Percentiles rank a stretch among this genome's conserved stretches.
These are phyloP conservation scores for Ganoderma sp. DNA, from an alignment of 1,284 basidiomycete genomes.

Conservation along the genomic window DNA sequence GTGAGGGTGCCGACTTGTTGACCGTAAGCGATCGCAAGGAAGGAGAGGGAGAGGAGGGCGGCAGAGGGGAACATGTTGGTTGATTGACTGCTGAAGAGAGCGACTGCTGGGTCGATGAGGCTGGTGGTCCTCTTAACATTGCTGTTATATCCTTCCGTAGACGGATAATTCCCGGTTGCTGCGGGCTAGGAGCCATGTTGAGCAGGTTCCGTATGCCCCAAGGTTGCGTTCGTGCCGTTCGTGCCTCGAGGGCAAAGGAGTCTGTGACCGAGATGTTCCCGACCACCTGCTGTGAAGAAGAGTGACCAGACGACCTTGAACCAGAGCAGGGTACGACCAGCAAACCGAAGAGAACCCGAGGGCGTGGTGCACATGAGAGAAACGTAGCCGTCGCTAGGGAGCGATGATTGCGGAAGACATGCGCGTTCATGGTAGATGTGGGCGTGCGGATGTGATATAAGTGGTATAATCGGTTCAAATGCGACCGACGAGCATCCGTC, in stretches of 20 bases:
- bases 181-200: slow-evolving; percentile 1
- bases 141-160: slow-evolving; percentile 20
- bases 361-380: slow-evolving; percentile 21
- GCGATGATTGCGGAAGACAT: not conserved
- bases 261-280: slow-evolving; percentile 23
- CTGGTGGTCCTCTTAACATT: not conserved
- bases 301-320: not conserved
- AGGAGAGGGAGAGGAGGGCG: slow-evolving; percentile 37
- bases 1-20: slow-evolving; percentile 45
- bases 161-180: slow-evolving; percentile 25
- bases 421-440: not conserved
- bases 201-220: not conserved
- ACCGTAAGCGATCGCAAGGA: slow-evolving; percentile 36
- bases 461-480: slow-evolving; percentile 14
- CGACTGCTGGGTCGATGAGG: slow-evolving; percentile 30
- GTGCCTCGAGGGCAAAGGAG: slow-evolving; percentile 1
- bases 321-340: not conserved
- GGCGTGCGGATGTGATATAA: slow-evolving; percentile 11
- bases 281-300: slow-evolving; percentile 9
- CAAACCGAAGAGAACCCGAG: slow-evolving; percentile 26
- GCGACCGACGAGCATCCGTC: slow-evolving; percentile 24
- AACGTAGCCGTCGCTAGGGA: slow-evolving; percentile 2
- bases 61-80: slow-evolving; percentile 36
- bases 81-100: slow-evolving; percentile 20
- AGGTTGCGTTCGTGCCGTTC: not conserved